Percentiles rank a stretch among this genome's conserved stretches.
Conservation (phyloP, 257 asterid genomes). For the Gentiana macrophylla region DNA sequence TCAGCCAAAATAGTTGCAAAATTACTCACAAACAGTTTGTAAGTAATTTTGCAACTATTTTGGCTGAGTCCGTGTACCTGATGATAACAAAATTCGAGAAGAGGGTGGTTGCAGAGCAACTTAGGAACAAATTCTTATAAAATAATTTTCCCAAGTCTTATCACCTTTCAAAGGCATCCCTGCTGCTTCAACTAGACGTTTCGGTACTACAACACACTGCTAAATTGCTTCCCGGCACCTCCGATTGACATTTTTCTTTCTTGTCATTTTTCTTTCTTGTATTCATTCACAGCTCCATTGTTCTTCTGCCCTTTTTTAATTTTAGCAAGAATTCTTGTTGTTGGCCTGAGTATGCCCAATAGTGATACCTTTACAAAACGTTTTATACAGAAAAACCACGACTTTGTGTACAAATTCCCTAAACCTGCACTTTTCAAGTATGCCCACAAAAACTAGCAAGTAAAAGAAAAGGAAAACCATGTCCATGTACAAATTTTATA, state of each 20-base stretch:
- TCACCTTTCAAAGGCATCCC: constrained; percentile 71
- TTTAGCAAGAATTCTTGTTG: too few relatives aligned
- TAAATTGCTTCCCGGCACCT: constrained; percentile 66
- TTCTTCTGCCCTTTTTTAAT: too few relatives aligned
- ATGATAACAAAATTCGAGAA: constrained; percentile 21
- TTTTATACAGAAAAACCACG: too few relatives aligned
- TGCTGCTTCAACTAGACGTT: constrained; percentile 31
- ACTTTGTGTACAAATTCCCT: too few relatives aligned
- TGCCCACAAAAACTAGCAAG: too few relatives aligned
- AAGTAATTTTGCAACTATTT: constrained; percentile 51
- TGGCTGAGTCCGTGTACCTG: too few relatives aligned
- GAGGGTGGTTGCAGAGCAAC: constrained; percentile 88
- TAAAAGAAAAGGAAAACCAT: too few relatives aligned
- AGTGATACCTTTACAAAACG: too few relatives aligned
- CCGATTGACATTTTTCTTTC: constrained; percentile 28
- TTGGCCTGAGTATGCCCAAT: too few relatives aligned
- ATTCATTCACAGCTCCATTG: neutral
- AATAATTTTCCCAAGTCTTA: constrained; percentile 47
- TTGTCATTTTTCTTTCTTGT: neutral
- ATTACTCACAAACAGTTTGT: constrained; percentile 64
- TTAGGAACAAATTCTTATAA: constrained; percentile 74
- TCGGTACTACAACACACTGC: constrained; percentile 49
- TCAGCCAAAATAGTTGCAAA: constrained; percentile 74
- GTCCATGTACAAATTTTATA: too few relatives aligned
- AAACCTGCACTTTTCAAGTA: too few relatives aligned